Evolutionary conservation across 139 green algal genomes (phyloP).

Genomic region (Diplosphaera chodatii): DNA sequence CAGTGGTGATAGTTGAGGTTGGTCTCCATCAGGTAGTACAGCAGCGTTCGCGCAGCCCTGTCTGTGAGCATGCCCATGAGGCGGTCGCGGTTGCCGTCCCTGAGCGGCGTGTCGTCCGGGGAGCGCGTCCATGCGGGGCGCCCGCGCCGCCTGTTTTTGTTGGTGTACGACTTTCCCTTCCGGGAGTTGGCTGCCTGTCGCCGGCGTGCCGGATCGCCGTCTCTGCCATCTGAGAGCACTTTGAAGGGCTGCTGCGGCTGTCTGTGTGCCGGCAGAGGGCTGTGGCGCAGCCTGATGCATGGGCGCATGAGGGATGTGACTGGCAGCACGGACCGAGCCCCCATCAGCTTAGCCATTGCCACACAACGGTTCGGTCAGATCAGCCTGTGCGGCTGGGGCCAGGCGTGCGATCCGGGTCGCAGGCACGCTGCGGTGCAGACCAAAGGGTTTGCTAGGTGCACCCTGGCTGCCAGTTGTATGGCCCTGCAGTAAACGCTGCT

Average conservation of each 20-base stretch:
- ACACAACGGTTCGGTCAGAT: too few relatives aligned
- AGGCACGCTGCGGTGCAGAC: neutral
- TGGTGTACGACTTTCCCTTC: constrained; percentile 20
- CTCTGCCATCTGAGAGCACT: neutral
- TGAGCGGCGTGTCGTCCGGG: constrained; percentile 63
- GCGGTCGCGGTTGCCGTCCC: constrained; percentile 74
- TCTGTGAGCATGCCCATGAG: constrained; percentile 75
- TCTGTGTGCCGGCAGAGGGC: neutral
- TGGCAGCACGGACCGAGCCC: neutral
- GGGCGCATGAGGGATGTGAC: neutral
- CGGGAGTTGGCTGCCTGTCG: constrained; percentile 7
- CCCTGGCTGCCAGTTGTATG: neutral
- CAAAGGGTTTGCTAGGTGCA: neutral
- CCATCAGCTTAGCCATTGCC: neutral
- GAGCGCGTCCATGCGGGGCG: constrained; percentile 36
- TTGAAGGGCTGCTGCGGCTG: neutral
- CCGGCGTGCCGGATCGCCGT: neutral
- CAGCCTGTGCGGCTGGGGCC: too few relatives aligned
- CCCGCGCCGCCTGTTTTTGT: constrained; percentile 31
- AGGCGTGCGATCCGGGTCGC: too few relatives aligned
- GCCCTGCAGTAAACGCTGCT: too few relatives aligned
- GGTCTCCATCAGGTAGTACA: constrained; percentile 65
- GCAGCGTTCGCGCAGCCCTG: constrained; percentile 63
- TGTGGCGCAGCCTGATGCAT: too few relatives aligned
- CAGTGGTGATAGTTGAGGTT: constrained; percentile 63